phyloP scores from a whole-genome alignment of 108 stramenopile species.

The Cyclotella baltica region DNA sequence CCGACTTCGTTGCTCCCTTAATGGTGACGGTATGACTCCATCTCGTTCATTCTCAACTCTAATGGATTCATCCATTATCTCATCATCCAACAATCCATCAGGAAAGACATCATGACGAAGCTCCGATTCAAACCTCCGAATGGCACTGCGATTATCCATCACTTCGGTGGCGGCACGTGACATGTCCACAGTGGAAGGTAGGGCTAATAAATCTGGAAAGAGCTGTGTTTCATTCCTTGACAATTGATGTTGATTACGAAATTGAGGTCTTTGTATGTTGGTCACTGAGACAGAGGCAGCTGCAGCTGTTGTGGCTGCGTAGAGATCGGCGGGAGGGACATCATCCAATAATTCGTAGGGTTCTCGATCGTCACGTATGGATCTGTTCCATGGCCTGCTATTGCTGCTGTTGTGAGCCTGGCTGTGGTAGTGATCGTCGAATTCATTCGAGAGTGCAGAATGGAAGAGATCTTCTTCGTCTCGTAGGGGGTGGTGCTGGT shows the following conservation, averaged over 20 bases:
- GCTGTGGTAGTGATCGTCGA: not conserved
- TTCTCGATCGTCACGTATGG: not conserved
- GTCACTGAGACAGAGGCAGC: not conserved
- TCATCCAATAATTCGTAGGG: conserved; percentile 30
- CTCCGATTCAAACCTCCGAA: not conserved
- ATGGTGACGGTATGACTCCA: not conserved
- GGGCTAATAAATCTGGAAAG: conserved; percentile 10
- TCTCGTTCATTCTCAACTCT: not conserved
- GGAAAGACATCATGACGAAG: conserved; percentile 10
- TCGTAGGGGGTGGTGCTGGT: conserved; percentile 10
- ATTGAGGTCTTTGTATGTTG: not conserved
- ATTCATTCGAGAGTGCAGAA: conserved; percentile 7
- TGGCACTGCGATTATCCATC: conserved; percentile 4
- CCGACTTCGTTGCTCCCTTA: not conserved
- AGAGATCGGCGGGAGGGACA: conserved; percentile 12
- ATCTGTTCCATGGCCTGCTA: not conserved
- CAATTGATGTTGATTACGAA: too few relatives aligned
- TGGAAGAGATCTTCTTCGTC: conserved; percentile 19
- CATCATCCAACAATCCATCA: conserved; percentile 20
- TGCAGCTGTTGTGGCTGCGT: not conserved
- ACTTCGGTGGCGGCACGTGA: not conserved
- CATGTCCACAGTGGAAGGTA: not conserved
- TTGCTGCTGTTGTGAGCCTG: not conserved
- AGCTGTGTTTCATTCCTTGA: not conserved
- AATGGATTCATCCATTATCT: not conserved